Conservation (phyloP, 768 basidiomycete genomes). For the Kwoniella europaea region DNA sequence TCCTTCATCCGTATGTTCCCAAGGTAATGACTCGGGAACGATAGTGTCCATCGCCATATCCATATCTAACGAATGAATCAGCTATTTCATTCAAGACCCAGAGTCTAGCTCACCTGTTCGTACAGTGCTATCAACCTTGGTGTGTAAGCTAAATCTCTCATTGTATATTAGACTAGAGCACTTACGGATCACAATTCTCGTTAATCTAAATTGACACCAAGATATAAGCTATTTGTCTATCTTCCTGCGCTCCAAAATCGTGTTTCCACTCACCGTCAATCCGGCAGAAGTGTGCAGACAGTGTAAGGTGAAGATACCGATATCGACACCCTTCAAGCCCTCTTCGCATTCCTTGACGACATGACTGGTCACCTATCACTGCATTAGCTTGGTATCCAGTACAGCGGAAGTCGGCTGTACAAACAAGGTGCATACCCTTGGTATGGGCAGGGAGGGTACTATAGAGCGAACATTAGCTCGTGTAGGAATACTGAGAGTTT, state of each 20-base stretch:
- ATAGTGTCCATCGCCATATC: slow-evolving; percentile 86
- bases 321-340: slow-evolving; percentile 72
- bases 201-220: slow-evolving; percentile 63
- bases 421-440: slow-evolving; percentile 69
- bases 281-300: slow-evolving; percentile 63
- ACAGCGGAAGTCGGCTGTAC: background rate
- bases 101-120: slow-evolving; percentile 11
- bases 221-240: background rate
- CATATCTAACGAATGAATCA: slow-evolving; percentile 69
- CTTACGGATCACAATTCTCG: slow-evolving; percentile 82
- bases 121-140: slow-evolving; percentile 6
- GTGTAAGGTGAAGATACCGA: slow-evolving; percentile 87
- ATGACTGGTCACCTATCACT: slow-evolving; percentile 68
- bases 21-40: slow-evolving; percentile 79
- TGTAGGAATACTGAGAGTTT: background rate
- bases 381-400: background rate
- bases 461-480: background rate
- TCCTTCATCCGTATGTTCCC: slow-evolving; percentile 89
- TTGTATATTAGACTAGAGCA: slow-evolving; percentile 41
- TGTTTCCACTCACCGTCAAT: slow-evolving; percentile 73
- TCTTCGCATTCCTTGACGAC: slow-evolving; percentile 70
- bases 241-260: no score
- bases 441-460: slow-evolving; percentile 52
- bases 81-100: background rate
- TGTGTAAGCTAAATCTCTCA: slow-evolving; percentile 29